A percentile compares a stretch with the other conserved stretches of the same genome.
Conservation (phyloP, 2,329 filamentous ascomycete genomes). For the Bipolaris bicolor region DNA sequence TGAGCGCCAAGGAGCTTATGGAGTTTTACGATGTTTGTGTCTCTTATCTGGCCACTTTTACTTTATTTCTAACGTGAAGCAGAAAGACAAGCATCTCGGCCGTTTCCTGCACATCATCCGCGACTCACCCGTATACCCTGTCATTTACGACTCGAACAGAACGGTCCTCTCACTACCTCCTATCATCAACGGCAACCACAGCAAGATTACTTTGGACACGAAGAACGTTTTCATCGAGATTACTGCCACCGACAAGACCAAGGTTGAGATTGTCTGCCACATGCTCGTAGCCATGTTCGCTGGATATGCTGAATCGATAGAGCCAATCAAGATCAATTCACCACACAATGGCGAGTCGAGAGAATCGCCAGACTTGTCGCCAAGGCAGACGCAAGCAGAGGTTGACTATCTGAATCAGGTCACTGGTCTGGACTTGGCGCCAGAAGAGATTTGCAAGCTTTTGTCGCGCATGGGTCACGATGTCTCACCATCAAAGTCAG, state of each 20-base stretch:
- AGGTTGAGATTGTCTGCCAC: conserved; percentile 93
- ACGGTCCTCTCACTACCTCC: conserved; percentile 92
- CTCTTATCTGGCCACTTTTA: neutral
- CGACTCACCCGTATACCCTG: conserved; percentile 91
- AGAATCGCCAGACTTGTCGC: conserved; percentile 79
- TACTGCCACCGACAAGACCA: conserved; percentile 93
- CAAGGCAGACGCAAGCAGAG: conserved; percentile 78
- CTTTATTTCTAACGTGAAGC: conserved; percentile 26
- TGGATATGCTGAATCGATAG: conserved; percentile 89
- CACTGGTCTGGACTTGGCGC: conserved; percentile 78
- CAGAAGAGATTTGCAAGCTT: conserved; percentile 76
- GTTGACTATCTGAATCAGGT: conserved; percentile 93
- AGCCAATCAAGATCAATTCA: conserved; percentile 90
- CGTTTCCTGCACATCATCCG: conserved; percentile 93
- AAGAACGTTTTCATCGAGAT: conserved; percentile 97
- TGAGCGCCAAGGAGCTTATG: conserved; percentile 91
- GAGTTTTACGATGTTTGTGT: conserved; percentile 74
- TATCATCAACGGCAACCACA: conserved; percentile 97
- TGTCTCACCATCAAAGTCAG: conserved; percentile 74
- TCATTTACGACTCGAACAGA: conserved; percentile 88
- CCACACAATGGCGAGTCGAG: conserved; percentile 86
- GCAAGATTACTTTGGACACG: conserved; percentile 90
- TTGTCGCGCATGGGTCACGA: conserved; percentile 87
- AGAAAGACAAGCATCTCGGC: conserved; percentile 89
- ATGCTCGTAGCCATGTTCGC: conserved; percentile 99